Percentiles rank a stretch among this genome's conserved stretches.
Evolutionary conservation across 2,329 filamentous ascomycete genomes (phyloP).

Genomic region (Didymella arachidicola): DNA sequence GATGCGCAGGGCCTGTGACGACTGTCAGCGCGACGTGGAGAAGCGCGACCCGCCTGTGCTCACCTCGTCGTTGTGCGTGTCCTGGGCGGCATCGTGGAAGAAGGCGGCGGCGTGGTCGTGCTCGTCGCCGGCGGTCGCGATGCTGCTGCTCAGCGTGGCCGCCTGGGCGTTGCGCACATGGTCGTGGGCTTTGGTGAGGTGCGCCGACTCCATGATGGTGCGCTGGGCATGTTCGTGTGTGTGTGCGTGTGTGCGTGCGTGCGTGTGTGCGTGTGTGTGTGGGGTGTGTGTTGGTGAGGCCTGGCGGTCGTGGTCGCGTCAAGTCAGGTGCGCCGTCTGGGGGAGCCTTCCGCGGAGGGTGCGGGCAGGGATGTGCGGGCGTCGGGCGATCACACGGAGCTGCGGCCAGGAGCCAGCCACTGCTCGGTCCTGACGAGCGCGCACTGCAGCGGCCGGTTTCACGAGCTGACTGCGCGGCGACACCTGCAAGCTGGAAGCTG

Average conservation of each 20-base stretch:
- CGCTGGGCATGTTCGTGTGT: slow-evolving; percentile 16
- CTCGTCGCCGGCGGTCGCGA: slow-evolving; percentile 83
- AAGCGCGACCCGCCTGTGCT: not conserved
- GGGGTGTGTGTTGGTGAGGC: not conserved
- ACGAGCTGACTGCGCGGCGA: slow-evolving; percentile 4
- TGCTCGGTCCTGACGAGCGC: slow-evolving; percentile 16
- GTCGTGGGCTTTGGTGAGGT: slow-evolving; percentile 80
- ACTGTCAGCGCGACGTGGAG: too few species aligned
- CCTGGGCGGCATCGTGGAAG: slow-evolving; percentile 82
- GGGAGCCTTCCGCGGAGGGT: slow-evolving; percentile 1
- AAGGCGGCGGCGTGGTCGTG: slow-evolving; percentile 88
- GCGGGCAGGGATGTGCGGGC: slow-evolving; percentile 1
- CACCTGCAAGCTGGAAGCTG: too few species aligned
- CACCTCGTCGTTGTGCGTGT: slow-evolving; percentile 69
- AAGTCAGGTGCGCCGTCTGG: not conserved
- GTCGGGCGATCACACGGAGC: slow-evolving; percentile 10
- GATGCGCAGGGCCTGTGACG: slow-evolving; percentile 75
- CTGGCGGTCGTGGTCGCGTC: not conserved
- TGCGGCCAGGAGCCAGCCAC: slow-evolving; percentile 4
- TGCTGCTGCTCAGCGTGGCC: slow-evolving; percentile 72
- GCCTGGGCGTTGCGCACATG: slow-evolving; percentile 85
- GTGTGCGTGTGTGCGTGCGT: not conserved
- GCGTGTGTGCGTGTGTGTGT: not conserved
- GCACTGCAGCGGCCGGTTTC: slow-evolving; percentile 9
- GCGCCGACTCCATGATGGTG: slow-evolving; percentile 75